Conservation (phyloP, 2,329 filamentous ascomycete species). For the Ophiostoma populinum region DNA sequence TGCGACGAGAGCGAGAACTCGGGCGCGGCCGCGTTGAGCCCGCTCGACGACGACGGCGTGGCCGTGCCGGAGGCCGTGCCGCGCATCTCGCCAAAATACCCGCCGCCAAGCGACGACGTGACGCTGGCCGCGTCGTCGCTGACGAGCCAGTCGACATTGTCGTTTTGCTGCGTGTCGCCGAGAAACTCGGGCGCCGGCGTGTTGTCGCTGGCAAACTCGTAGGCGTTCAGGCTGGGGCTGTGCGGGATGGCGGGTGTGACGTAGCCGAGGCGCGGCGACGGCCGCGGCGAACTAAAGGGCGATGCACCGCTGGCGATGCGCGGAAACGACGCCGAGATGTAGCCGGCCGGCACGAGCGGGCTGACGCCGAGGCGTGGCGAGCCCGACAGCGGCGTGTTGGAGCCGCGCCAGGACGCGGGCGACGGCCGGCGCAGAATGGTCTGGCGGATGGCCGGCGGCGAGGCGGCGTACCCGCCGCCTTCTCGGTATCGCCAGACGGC, state of each 20-base stretch:
- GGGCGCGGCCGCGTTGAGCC: slow-evolving; percentile 61
- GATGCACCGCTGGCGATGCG: slow-evolving; percentile 60
- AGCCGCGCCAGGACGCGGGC: slow-evolving; percentile 81
- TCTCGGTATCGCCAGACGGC: slow-evolving; percentile 75
- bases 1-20: slow-evolving; percentile 39
- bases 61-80: slow-evolving; percentile 55
- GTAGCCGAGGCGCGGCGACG: slow-evolving; percentile 78
- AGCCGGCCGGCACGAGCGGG: slow-evolving; percentile 70
- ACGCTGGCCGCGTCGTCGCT: slow-evolving; percentile 72
- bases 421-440: slow-evolving; percentile 81
- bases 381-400: slow-evolving; percentile 63
- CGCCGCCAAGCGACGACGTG: slow-evolving; percentile 59
- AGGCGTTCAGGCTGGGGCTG: slow-evolving; percentile 84
- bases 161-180: slow-evolving; percentile 72
- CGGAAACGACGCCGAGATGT: slow-evolving; percentile 60
- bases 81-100: slow-evolving; percentile 45
- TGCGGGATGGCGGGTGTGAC: slow-evolving; percentile 84
- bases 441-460: slow-evolving; percentile 72
- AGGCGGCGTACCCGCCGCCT: slow-evolving; percentile 44
- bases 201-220: slow-evolving; percentile 75
- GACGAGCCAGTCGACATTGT: slow-evolving; percentile 94
- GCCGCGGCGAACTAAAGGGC: slow-evolving; percentile 83
- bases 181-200: slow-evolving; percentile 69
- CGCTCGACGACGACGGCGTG: slow-evolving; percentile 48
- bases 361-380: slow-evolving; percentile 70